phyloP scores from a whole-genome alignment of 305 asterid species.

The Petunia hybrid region DNA sequence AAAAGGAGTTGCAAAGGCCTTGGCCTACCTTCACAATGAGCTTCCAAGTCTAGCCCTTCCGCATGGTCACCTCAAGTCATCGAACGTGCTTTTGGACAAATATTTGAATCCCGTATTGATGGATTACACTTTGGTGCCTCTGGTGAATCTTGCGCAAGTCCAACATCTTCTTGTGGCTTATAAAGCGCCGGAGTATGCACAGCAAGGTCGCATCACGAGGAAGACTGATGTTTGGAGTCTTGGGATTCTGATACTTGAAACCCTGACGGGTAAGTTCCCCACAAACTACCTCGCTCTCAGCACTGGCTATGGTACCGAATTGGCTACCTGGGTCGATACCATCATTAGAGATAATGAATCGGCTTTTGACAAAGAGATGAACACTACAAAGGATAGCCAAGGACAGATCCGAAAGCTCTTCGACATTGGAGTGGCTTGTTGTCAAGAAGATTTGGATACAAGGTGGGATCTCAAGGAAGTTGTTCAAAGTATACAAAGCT shows the following conservation, averaged over 20 bases:
- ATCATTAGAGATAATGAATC: conserved; percentile 36
- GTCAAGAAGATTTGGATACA: conserved; percentile 66
- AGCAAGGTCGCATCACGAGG: conserved; percentile 52
- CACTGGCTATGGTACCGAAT: conserved; percentile 43
- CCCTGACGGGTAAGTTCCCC: conserved; percentile 63
- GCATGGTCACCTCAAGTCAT: conserved; percentile 80
- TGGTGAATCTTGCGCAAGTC: conserved; percentile 65
- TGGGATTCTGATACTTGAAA: conserved; percentile 77
- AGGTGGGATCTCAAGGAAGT: conserved; percentile 80
- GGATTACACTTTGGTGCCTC: conserved; percentile 81
- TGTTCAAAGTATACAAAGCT: conserved; percentile 34
- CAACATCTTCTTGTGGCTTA: conserved; percentile 70
- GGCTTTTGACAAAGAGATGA: conserved; percentile 66
- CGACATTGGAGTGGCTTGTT: conserved; percentile 71
- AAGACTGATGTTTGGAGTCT: conserved; percentile 90
- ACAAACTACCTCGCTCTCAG: conserved; percentile 53
- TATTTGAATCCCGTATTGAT: conserved; percentile 62
- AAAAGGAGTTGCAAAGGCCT: conserved; percentile 77
- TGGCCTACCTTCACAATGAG: conserved; percentile 68
- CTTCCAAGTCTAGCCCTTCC: conserved; percentile 63
- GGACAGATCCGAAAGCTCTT: conserved; percentile 67
- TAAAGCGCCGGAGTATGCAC: conserved; percentile 72
- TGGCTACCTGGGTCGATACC: conserved; percentile 60
- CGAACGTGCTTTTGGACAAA: conserved; percentile 72
- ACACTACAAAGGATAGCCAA: conserved; percentile 34